A percentile compares a stretch with the other conserved stretches of the same genome.
Conservation (phyloP, 1,284 basidiomycete species). For the Pterulicium gracile region DNA sequence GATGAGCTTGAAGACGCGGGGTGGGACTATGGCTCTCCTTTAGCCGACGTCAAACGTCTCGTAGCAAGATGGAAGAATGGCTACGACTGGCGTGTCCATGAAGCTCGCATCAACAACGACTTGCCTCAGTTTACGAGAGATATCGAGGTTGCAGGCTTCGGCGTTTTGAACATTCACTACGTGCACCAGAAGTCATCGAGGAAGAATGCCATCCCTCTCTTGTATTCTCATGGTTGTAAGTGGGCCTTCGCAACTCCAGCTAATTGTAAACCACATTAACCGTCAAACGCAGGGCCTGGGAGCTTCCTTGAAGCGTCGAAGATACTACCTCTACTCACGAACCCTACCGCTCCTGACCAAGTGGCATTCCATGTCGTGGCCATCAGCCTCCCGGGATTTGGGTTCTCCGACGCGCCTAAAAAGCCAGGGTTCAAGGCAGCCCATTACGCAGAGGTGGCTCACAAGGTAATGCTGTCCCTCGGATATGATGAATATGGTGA, state of each 20-base stretch:
- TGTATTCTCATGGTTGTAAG: slow-evolving; percentile 39
- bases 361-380: slow-evolving; percentile 48
- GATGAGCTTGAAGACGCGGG: slow-evolving; percentile 28
- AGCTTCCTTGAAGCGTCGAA: slow-evolving; percentile 45
- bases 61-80: slow-evolving; percentile 25
- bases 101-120: slow-evolving; percentile 25
- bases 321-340: slow-evolving; percentile 37
- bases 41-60: slow-evolving; percentile 28
- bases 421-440: slow-evolving; percentile 20
- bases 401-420: slow-evolving; percentile 36
- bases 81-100: slow-evolving; percentile 32
- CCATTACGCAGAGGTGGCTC: slow-evolving; percentile 31
- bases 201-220: slow-evolving; percentile 28
- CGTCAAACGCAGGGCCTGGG: slow-evolving; percentile 43
- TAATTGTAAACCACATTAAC: neutral
- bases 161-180: slow-evolving; percentile 30
- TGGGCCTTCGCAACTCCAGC: slow-evolving; percentile 5
- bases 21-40: slow-evolving; percentile 29
- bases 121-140: slow-evolving; percentile 33
- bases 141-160: slow-evolving; percentile 25
- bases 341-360: slow-evolving; percentile 29
- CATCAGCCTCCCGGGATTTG: slow-evolving; percentile 41
- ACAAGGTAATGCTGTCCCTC: slow-evolving; percentile 42
- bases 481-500: slow-evolving; percentile 43
- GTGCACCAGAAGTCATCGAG: slow-evolving; percentile 27